These are phyloP conservation scores for Chlorella sp. DNA, from an alignment of 139 green algal genomes.

Conservation along the genomic window DNA sequence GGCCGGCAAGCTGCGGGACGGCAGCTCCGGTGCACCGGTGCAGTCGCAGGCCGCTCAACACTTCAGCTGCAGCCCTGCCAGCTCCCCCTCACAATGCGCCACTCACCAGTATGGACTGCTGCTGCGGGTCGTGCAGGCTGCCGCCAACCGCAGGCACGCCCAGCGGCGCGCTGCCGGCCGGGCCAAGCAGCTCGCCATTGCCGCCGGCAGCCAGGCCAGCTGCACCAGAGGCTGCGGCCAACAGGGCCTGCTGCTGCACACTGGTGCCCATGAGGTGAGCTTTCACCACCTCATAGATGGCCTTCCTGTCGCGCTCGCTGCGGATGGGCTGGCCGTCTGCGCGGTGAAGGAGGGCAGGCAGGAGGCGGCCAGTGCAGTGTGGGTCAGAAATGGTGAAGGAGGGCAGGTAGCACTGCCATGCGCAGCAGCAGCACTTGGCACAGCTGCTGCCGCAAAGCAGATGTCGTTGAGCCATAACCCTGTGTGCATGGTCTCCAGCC, in stretches of 20 bases:
- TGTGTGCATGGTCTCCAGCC: too few species aligned
- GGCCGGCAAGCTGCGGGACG: too few species aligned
- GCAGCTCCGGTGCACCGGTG: too few species aligned
- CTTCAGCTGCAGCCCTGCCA: too few species aligned
- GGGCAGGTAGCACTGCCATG: neutral
- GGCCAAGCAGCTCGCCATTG: neutral
- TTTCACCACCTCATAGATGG: slow-evolving; percentile 42
- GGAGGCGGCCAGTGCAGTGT: neutral
- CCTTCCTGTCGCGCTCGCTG: slow-evolving; percentile 36
- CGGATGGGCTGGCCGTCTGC: slow-evolving; percentile 36
- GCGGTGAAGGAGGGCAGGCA: neutral
- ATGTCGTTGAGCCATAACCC: too few species aligned
- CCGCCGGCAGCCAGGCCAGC: neutral
- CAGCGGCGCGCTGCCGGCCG: neutral
- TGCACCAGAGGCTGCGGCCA: neutral
- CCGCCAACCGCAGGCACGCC: neutral
- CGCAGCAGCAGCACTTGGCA: neutral
- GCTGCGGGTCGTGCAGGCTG: slow-evolving; percentile 6
- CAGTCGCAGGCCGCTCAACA: too few species aligned
- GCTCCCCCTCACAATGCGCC: too few species aligned
- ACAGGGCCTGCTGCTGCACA: slow-evolving; percentile 23
- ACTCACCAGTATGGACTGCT: slow-evolving; percentile 15
- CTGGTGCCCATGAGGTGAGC: slow-evolving; percentile 38
- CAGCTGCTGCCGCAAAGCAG: neutral
- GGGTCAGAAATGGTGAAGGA: too few species aligned